Conservation (phyloP, 169 alveolate species). For the Plasmodium gaboni region DNA sequence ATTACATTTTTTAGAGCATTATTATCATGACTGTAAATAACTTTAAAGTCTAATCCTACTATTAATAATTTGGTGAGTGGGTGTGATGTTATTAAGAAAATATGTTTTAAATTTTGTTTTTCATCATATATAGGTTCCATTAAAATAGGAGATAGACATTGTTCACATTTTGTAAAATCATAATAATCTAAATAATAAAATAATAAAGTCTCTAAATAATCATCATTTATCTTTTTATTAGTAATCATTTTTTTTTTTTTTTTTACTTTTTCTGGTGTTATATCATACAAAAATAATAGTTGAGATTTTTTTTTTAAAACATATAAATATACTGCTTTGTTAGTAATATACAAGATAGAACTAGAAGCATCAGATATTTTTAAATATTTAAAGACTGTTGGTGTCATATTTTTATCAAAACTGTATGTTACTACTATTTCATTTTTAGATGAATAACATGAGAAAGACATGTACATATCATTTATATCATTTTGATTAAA, state of each 20-base stretch:
- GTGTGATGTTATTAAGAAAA: conserved; percentile 52
- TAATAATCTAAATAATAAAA: conserved; percentile 37
- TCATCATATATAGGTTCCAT: conserved; percentile 75
- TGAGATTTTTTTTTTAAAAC: conserved; percentile 52
- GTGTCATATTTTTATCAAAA: conserved; percentile 57
- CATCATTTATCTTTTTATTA: conserved; percentile 15
- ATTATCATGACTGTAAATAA: conserved; percentile 17
- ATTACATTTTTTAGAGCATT: conserved; percentile 29
- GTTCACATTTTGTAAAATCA: conserved; percentile 40
- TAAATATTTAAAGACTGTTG: conserved; percentile 26
- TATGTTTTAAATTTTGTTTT: conserved; percentile 24
- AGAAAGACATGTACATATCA: conserved; percentile 23
- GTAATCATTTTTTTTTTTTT: background rate
- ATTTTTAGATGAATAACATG: conserved; percentile 38
- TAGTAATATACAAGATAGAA: conserved; percentile 31
- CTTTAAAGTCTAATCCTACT: conserved; percentile 14
- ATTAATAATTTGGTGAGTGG: conserved; percentile 32
- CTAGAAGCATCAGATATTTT: conserved; percentile 44
- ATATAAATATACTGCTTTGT: conserved; percentile 17
- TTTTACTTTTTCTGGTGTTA: conserved; percentile 57
- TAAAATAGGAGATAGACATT: conserved; percentile 54
- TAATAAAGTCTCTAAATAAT: conserved; percentile 20
- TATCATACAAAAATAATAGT: conserved; percentile 50
- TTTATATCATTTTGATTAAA: conserved; percentile 2
- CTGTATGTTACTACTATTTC: conserved; percentile 46